A percentile compares a stretch with the other conserved stretches of the same genome.
These are phyloP conservation scores for Colletotrichum spaethianum DNA, from an alignment of 2,329 filamentous ascomycete species.

Conservation along the genomic window DNA sequence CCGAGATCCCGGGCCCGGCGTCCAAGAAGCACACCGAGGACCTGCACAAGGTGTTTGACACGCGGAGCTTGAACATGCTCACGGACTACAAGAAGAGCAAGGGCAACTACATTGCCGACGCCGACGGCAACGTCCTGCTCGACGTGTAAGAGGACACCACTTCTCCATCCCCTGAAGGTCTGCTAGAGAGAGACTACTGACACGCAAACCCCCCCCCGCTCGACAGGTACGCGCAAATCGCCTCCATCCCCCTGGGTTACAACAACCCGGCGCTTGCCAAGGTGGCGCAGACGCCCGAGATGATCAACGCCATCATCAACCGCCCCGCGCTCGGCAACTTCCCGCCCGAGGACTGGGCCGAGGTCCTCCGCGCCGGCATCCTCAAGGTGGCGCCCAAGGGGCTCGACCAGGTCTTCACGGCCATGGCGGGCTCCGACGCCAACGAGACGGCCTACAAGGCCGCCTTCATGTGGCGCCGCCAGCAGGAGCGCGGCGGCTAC, in stretches of 20 bases:
- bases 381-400: conserved; percentile 88
- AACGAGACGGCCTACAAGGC: conserved; percentile 97
- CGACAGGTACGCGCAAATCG: conserved; percentile 86
- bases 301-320: conserved; percentile 87
- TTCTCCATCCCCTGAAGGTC: too few species aligned
- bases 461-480: conserved; percentile 92
- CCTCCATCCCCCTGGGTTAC: conserved; percentile 92
- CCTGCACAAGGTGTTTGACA: conserved; percentile 86
- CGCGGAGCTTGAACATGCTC: conserved; percentile 87
- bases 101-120: conserved; percentile 86
- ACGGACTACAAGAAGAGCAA: conserved; percentile 80
- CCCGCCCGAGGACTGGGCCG: conserved; percentile 86
- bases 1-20: conserved; percentile 81
- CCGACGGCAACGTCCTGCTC: conserved; percentile 80
- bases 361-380: conserved; percentile 84
- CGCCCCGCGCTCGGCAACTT: conserved; percentile 93
- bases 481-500: conserved; percentile 83
- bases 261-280: conserved; percentile 85
- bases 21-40: conserved; percentile 78
- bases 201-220: neutral
- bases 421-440: conserved; percentile 89
- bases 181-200: conserved; percentile 4
- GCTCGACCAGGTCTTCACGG: conserved; percentile 90
- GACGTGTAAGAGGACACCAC: conserved; percentile 73
- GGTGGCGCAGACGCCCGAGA: conserved; percentile 81